These are phyloP conservation scores for Saccharomyces hybrid DNA, from an alignment of 1,139 yeast genomes.

Conservation along the genomic window DNA sequence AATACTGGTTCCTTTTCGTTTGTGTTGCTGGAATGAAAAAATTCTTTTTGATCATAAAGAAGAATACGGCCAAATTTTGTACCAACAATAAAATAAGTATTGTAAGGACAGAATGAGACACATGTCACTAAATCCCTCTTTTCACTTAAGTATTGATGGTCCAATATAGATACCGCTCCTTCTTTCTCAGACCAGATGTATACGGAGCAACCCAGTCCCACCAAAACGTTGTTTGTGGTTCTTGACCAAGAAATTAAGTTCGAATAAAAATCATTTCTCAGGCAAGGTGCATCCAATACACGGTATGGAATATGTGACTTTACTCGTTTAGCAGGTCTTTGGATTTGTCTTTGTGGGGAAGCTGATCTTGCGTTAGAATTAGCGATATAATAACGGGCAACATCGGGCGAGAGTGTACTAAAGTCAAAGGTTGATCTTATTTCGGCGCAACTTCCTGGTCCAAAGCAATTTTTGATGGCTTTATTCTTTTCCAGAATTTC, in stretches of 20 bases:
- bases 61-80: slow-evolving; percentile 45
- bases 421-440: slow-evolving; percentile 6
- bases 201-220: slow-evolving; percentile 57
- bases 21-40: slow-evolving; percentile 13
- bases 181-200: slow-evolving; percentile 58
- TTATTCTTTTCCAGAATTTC: not conserved
- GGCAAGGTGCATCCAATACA: slow-evolving; percentile 65
- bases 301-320: slow-evolving; percentile 38
- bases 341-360: slow-evolving; percentile 1
- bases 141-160: slow-evolving; percentile 23
- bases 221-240: slow-evolving; percentile 47
- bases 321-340: slow-evolving; percentile 19
- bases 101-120: slow-evolving; percentile 45
- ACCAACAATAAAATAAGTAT: slow-evolving; percentile 50
- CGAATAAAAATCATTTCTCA: slow-evolving; percentile 75
- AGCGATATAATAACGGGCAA: slow-evolving; percentile 17
- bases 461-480: not conserved
- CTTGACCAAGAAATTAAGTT: slow-evolving; percentile 72
- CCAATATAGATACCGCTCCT: slow-evolving; percentile 39
- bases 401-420: slow-evolving; percentile 17
- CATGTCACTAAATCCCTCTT: slow-evolving; percentile 46
- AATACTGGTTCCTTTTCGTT: slow-evolving; percentile 16
- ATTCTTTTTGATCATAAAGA: slow-evolving; percentile 35
- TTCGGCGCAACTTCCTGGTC: slow-evolving; percentile 16
- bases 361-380: slow-evolving; percentile 1